Base-by-base conservation (phyloP, 2,329 filamentous ascomycete species). In the Bipolaris cookei region DNA sequence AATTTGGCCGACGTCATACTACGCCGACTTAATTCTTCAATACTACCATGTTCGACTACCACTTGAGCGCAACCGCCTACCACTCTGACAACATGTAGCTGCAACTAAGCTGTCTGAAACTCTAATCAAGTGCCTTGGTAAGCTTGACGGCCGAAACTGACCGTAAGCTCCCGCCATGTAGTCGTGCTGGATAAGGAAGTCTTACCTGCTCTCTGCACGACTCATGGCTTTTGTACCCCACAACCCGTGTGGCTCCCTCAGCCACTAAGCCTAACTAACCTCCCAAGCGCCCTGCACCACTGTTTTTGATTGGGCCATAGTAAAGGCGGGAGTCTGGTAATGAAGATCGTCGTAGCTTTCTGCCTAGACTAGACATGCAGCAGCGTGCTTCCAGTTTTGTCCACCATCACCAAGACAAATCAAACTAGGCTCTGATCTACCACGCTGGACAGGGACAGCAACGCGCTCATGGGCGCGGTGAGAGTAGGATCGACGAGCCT, bases 131-230 rank as follows among this genome's bases (percentile, higher is more conserved):
- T 5, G 28, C 10, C 20, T 21, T 32, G 16, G 32, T 23, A 55
- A 51, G 52, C 38, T 55, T 50, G 46, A 55, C 39, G 14, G 38
- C 46, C 46, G 45, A 38, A 28, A 50, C 28, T 38, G 16, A 35
- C 46, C 46, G 6, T 21, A 16, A 42, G 20, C 21, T 42, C 21
- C 23, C 21, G 13, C 39, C 21, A 11, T 25, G 13, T 42, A 42
- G 39, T 42, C 39, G 34, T 18, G 46, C 46, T 51, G 30, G 37
- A 21, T 3, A 50, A 30, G 4, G 42, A 20, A 8, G 28, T 13
- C 18, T 37, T 20, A 43, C 16, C 8, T 50, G 13, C 14, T 6
- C 14, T 44, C 4, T 18, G 16, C 39, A 25, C 23, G 34, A 45
- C 21, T 38, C 32, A 20, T 44, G 39, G 14, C 20, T n/a, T n/a